Percentiles rank a stretch among this genome's conserved stretches.
These are phyloP conservation scores for Seminavis robusta DNA, from an alignment of 108 stramenopile species.

Conservation along the genomic window DNA sequence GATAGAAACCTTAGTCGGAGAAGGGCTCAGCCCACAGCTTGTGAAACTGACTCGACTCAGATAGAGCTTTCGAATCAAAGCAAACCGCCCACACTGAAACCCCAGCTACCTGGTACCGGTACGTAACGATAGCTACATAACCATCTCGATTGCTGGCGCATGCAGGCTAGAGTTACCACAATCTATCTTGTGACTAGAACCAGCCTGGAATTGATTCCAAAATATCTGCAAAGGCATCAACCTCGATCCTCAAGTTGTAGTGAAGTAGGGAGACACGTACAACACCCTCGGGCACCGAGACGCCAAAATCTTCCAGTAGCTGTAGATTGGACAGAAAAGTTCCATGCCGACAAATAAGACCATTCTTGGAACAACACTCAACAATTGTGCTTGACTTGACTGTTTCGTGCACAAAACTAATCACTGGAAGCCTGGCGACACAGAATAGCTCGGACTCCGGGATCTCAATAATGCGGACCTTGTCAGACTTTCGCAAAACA, in stretches of 20 bases:
- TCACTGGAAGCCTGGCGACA: constrained; percentile 46
- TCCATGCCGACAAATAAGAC: constrained; percentile 55
- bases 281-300: constrained; percentile 36
- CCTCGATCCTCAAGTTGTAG: constrained; percentile 67
- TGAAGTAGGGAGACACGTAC: constrained; percentile 79
- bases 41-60: no score
- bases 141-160: no score
- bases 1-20: no score
- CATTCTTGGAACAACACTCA: constrained; percentile 33
- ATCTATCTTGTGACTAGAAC: constrained; percentile 26
- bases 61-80: no score
- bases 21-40: no score
- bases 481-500: constrained; percentile 5
- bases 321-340: constrained; percentile 61
- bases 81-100: no score
- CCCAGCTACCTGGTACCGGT: no score
- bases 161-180: no score
- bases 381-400: constrained; percentile 48
- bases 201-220: constrained; percentile 55
- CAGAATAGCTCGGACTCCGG: background rate
- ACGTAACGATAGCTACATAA: no score
- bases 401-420: constrained; percentile 51
- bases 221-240: constrained; percentile 37
- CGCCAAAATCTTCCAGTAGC: constrained; percentile 24
- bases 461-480: background rate